These are phyloP conservation scores for Diplotaxis tenuifolia DNA, from an alignment of 345 rosid genomes.

Conservation along the genomic window DNA sequence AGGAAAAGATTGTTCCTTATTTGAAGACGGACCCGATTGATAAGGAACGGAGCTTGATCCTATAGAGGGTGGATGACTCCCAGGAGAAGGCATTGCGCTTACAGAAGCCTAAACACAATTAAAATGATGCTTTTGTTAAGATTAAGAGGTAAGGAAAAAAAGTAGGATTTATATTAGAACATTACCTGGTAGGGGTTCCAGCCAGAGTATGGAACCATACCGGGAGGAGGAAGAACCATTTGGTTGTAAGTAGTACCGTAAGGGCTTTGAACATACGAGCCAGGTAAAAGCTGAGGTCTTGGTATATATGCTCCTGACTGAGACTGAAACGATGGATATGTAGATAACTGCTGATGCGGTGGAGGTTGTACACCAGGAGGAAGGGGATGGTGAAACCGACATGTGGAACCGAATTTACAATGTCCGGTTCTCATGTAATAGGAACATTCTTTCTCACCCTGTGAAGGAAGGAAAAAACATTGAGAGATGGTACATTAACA, in stretches of 20 bases:
- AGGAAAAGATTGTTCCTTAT: constrained; percentile 68
- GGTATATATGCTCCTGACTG: constrained; percentile 63
- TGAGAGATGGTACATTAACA: constrained; percentile 14
- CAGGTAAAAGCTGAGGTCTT: constrained; percentile 66
- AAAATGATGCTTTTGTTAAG: background rate
- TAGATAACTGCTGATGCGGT: constrained; percentile 46
- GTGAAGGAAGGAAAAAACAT: constrained; percentile 17
- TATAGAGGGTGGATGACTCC: constrained; percentile 52
- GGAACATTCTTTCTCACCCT: constrained; percentile 92
- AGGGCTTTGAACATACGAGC: constrained; percentile 67
- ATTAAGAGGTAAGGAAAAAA: background rate
- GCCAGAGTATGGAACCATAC: constrained; percentile 66
- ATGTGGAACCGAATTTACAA: constrained; percentile 81
- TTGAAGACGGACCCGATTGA: constrained; percentile 49
- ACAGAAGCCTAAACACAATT: constrained; percentile 49
- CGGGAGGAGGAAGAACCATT: constrained; percentile 64
- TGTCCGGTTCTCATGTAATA: constrained; percentile 85
- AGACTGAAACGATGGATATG: constrained; percentile 62
- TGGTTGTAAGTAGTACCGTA: constrained; percentile 53
- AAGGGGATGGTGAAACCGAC: constrained; percentile 87
- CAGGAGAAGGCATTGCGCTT: constrained; percentile 55
- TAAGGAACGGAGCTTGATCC: constrained; percentile 64
- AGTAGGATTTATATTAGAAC: constrained; percentile 2
- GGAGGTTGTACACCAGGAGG: constrained; percentile 53
- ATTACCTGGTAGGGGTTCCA: constrained; percentile 82